A percentile compares a stretch with the other conserved stretches of the same genome.
Evolutionary conservation across 148 eudicot species (phyloP).

Genomic region (Persicaria maculosa): DNA sequence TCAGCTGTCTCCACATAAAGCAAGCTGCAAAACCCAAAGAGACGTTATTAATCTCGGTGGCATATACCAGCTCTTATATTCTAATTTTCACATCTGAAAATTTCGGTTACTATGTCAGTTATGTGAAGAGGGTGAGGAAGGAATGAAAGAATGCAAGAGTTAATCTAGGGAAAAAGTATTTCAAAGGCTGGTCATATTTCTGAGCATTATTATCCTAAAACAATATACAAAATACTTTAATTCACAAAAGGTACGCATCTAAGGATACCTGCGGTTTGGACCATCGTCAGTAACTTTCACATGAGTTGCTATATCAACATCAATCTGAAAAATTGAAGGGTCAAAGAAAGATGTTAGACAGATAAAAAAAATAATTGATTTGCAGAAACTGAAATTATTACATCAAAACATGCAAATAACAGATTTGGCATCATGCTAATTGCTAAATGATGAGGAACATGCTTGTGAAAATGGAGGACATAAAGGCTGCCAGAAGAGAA

Average conservation of each 20-base stretch:
- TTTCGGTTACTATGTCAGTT: not conserved
- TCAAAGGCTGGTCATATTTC: not conserved
- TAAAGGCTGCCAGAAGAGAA: not conserved
- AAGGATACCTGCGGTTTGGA: conserved; percentile 63
- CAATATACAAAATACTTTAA: no score
- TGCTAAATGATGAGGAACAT: no score
- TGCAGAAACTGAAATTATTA: not conserved
- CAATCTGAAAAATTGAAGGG: conserved; percentile 38
- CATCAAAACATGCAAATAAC: not conserved
- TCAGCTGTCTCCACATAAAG: conserved; percentile 77
- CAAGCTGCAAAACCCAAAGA: conserved; percentile 46
- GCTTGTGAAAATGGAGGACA: not conserved
- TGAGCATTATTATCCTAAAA: not conserved
- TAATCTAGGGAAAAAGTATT: not conserved
- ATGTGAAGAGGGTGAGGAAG: not conserved
- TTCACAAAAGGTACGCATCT: not conserved
- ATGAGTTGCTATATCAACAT: conserved; percentile 82
- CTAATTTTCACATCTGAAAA: not conserved
- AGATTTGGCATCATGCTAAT: no score
- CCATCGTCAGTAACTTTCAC: conserved; percentile 62
- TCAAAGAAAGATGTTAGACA: not conserved
- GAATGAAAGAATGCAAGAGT: not conserved
- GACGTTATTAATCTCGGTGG: not conserved
- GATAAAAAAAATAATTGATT: not conserved
- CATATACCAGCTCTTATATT: no score